These are phyloP conservation scores for Plenodomus biglobosus DNA, from an alignment of 2,329 filamentous ascomycete species.

Conservation along the genomic window DNA sequence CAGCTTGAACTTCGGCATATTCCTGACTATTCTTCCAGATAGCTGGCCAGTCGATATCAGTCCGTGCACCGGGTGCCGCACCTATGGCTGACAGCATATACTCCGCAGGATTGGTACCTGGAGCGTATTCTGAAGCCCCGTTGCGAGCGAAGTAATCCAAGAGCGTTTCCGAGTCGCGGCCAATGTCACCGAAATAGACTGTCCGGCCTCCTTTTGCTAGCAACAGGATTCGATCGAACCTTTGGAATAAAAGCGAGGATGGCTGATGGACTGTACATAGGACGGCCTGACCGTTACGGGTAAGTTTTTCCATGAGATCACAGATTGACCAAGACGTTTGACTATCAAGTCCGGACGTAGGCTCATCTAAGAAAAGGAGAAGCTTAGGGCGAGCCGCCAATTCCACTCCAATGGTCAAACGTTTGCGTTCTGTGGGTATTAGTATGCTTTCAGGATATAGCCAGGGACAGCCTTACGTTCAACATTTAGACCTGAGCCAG, in stretches of 20 bases:
- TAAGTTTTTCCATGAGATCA: constrained; percentile 81
- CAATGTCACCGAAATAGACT: constrained; percentile 79
- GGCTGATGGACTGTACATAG: constrained; percentile 95
- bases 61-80: constrained; percentile 31
- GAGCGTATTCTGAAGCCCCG: constrained; percentile 63
- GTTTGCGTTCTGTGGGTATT: constrained; percentile 54
- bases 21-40: constrained; percentile 42
- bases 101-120: constrained; percentile 72
- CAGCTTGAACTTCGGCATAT: constrained; percentile 33
- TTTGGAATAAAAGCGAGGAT: constrained; percentile 86
- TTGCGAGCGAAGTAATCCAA: constrained; percentile 63
- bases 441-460: constrained; percentile 4
- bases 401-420: constrained; percentile 61
- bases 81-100: constrained; percentile 64
- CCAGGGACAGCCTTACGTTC: constrained; percentile 50
- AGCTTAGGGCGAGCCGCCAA: constrained; percentile 38
- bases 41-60: constrained; percentile 44
- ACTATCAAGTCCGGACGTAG: constrained; percentile 76
- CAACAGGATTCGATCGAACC: constrained; percentile 78
- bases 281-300: constrained; percentile 76
- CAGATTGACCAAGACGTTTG: constrained; percentile 61
- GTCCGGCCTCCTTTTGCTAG: constrained; percentile 73
- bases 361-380: constrained; percentile 57
- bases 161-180: constrained; percentile 61
- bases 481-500: constrained; percentile 34